phyloP scores from a whole-genome alignment of 163 green algal genomes.

The Chlorella variabilis region DNA sequence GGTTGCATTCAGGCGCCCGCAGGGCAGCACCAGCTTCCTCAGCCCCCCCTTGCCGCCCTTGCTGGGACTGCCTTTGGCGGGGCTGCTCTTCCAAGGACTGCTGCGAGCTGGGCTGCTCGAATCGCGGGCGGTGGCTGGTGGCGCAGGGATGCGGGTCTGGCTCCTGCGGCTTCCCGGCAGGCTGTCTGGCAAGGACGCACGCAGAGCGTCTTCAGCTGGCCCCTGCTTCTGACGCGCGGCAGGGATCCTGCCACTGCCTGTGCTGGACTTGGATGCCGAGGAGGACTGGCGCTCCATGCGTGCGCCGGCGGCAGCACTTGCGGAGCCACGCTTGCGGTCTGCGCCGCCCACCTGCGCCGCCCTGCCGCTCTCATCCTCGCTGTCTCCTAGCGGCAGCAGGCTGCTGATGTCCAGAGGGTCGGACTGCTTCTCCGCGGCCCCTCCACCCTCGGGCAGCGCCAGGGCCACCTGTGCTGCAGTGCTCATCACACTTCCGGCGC shows the following conservation, averaged over 20 bases:
- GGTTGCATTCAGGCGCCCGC: not conserved
- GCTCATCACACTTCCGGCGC: not conserved
- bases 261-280: too few relatives aligned
- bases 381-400: slow-evolving; percentile 1
- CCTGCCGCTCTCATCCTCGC: too few relatives aligned
- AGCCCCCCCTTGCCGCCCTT: not conserved
- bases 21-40: slow-evolving; percentile 11
- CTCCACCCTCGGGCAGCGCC: not conserved
- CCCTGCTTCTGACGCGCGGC: too few relatives aligned
- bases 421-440: not conserved
- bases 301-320: too few relatives aligned
- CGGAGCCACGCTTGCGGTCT: too few relatives aligned
- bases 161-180: not conserved
- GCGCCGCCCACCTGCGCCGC: too few relatives aligned
- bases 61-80: not conserved
- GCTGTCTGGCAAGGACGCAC: too few relatives aligned
- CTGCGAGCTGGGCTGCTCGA: too few relatives aligned
- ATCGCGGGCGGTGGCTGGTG: slow-evolving; percentile 1
- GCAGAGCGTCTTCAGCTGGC: too few relatives aligned
- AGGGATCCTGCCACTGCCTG: too few relatives aligned
- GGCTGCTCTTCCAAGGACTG: too few relatives aligned
- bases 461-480: not conserved
- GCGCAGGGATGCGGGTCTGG: slow-evolving; percentile 5
- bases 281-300: too few relatives aligned
- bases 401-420: not conserved